phyloP scores from a whole-genome alignment of 2,329 filamentous ascomycete species.

The Periglandula ipomoeae region DNA sequence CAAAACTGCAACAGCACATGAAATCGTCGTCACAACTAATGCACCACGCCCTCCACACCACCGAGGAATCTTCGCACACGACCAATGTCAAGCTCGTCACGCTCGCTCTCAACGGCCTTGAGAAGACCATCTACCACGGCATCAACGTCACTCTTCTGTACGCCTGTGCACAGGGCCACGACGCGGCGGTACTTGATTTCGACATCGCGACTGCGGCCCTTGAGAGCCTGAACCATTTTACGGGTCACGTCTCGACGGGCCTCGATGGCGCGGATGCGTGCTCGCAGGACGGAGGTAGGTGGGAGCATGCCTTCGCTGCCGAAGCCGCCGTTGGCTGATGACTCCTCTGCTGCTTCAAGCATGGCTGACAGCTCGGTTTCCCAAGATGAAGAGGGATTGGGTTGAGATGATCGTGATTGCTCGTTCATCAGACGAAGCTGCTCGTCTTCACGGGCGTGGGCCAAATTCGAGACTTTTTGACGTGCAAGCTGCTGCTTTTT shows the following conservation, averaged over 20 bases:
- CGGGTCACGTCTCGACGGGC: conserved; percentile 58
- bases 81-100: conserved; percentile 63
- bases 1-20: not conserved
- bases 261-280: conserved; percentile 61
- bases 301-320: conserved; percentile 40
- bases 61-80: conserved; percentile 71
- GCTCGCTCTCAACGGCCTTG: conserved; percentile 83
- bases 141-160: conserved; percentile 71
- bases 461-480: conserved; percentile 71
- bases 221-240: conserved; percentile 59
- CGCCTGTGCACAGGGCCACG: conserved; percentile 76
- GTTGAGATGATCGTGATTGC: conserved; percentile 29
- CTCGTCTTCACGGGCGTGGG: conserved; percentile 63
- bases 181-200: conserved; percentile 84
- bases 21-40: conserved; percentile 19
- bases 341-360: conserved; percentile 34
- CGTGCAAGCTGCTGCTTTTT: conserved; percentile 56
- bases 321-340: conserved; percentile 24
- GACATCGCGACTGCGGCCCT: conserved; percentile 71
- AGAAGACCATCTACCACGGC: conserved; percentile 69
- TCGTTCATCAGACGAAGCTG: conserved; percentile 39
- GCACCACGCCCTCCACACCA: conserved; percentile 59
- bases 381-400: conserved; percentile 40
- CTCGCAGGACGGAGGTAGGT: conserved; percentile 50
- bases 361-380: conserved; percentile 44